These are phyloP conservation scores for Bryoerythrophyllum caledonicum DNA, from an alignment of 225 moss, liverwort and hornwort genomes.

Conservation along the genomic window DNA sequence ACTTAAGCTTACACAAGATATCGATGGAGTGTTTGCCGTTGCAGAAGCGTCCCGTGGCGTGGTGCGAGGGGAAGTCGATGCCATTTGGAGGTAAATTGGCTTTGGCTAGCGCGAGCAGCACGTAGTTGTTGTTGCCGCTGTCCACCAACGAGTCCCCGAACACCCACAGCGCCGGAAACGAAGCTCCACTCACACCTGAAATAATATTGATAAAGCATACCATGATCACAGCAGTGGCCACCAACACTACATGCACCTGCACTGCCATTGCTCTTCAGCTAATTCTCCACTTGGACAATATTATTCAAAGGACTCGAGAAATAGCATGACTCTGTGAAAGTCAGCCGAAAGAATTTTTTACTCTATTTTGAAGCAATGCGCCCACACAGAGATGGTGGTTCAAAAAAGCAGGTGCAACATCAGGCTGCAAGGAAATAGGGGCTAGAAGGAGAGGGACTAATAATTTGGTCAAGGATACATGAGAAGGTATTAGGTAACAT, in stretches of 20 bases:
- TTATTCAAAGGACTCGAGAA: no score
- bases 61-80: slow-evolving; percentile 57
- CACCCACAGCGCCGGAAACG: slow-evolving; percentile 53
- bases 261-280: slow-evolving; percentile 25
- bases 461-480: not conserved
- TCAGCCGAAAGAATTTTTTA: no score
- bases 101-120: slow-evolving; percentile 55
- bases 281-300: not conserved
- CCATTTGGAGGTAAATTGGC: slow-evolving; percentile 79
- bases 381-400: not conserved
- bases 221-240: slow-evolving; percentile 9
- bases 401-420: not conserved
- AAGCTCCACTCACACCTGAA: slow-evolving; percentile 3
- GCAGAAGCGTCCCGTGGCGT: slow-evolving; percentile 81
- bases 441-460: not conserved
- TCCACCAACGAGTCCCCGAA: slow-evolving; percentile 89
- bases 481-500: not conserved
- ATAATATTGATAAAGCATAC: not conserved
- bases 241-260: not conserved
- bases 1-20: slow-evolving; percentile 44
- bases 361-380: not conserved
- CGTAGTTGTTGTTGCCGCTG: slow-evolving; percentile 83
- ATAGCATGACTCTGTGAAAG: not conserved
- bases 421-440: not conserved
- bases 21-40: slow-evolving; percentile 76